phyloP scores from a whole-genome alignment of 2,329 filamentous ascomycete species.

The Parafenestella ontariensis region DNA sequence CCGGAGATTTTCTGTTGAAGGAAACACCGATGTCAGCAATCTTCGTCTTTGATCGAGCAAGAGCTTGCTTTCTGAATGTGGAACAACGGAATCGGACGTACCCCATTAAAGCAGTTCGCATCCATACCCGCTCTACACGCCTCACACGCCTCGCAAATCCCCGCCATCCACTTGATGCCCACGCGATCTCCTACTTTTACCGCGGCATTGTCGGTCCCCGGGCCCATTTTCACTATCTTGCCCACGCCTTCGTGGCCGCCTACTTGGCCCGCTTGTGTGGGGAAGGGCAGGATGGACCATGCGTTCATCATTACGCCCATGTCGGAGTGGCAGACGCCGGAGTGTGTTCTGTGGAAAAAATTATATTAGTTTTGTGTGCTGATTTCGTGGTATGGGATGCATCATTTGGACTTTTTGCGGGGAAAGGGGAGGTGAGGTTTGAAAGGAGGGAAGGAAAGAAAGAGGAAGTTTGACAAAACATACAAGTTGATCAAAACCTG shows the following conservation, averaged over 20 bases:
- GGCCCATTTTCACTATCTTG: conserved; percentile 69
- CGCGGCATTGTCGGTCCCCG: conserved; percentile 62
- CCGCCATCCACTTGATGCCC: conserved; percentile 72
- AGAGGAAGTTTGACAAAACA: conserved; percentile 17
- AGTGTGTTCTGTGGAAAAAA: conserved; percentile 59
- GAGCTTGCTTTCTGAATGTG: too few species aligned
- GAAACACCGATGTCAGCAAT: too few species aligned
- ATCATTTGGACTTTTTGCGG: background rate
- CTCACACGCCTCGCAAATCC: conserved; percentile 57
- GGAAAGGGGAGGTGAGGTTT: background rate
- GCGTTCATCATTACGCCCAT: conserved; percentile 57
- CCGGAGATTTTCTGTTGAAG: conserved; percentile 65
- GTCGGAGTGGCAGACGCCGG: conserved; percentile 71
- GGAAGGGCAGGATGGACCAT: conserved; percentile 65
- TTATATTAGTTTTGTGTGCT: background rate
- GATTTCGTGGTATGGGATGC: background rate
- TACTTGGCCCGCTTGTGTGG: conserved; percentile 67
- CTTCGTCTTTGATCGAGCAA: too few species aligned
- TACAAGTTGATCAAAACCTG: conserved; percentile 69
- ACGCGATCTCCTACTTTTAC: conserved; percentile 73
- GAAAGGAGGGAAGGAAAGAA: background rate
- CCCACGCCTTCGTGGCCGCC: conserved; percentile 75
- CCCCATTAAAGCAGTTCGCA: conserved; percentile 41
- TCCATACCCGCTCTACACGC: conserved; percentile 55
- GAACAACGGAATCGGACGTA: too few species aligned